Conservation (phyloP, 1,284 basidiomycete species). For the Rhizoctonia solani region DNA sequence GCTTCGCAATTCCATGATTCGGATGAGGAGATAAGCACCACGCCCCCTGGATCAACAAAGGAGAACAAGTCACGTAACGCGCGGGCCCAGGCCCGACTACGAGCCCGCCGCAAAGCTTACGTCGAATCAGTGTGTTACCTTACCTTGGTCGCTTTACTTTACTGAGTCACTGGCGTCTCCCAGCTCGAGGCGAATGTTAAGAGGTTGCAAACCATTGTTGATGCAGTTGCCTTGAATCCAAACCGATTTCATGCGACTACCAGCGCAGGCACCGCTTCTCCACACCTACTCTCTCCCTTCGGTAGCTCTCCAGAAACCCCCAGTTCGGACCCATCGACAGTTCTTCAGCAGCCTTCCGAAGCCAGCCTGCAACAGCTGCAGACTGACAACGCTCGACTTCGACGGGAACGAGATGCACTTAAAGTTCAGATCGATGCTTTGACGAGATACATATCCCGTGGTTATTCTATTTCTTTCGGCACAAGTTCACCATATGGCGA, state of each 20-base stretch:
- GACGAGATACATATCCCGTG: constrained; percentile 7
- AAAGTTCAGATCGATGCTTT: constrained; percentile 15
- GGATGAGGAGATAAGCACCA: constrained; percentile 1
- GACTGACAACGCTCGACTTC: constrained; percentile 11
- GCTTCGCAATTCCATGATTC: neutral
- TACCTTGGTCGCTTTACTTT: neutral
- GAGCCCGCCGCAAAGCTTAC: constrained; percentile 17
- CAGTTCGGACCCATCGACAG: no score
- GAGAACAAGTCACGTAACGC: constrained; percentile 11
- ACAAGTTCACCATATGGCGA: no score
- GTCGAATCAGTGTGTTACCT: neutral
- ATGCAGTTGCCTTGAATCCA: constrained; percentile 1
- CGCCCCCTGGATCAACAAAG: neutral
- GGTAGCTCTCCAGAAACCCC: neutral
- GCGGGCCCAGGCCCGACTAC: constrained; percentile 15
- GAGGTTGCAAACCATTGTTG: constrained; percentile 13
- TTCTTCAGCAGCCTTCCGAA: neutral
- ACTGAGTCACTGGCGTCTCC: neutral
- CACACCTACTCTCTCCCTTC: neutral
- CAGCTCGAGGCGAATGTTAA: constrained; percentile 17
- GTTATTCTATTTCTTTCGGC: no score
- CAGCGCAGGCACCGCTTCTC: no score
- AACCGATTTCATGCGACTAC: no score
- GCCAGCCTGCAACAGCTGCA: neutral
- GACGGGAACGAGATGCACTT: constrained; percentile 13